Base-by-base conservation (phyloP, 164 flowering plant genomes). In the Stephania cephalantha region DNA sequence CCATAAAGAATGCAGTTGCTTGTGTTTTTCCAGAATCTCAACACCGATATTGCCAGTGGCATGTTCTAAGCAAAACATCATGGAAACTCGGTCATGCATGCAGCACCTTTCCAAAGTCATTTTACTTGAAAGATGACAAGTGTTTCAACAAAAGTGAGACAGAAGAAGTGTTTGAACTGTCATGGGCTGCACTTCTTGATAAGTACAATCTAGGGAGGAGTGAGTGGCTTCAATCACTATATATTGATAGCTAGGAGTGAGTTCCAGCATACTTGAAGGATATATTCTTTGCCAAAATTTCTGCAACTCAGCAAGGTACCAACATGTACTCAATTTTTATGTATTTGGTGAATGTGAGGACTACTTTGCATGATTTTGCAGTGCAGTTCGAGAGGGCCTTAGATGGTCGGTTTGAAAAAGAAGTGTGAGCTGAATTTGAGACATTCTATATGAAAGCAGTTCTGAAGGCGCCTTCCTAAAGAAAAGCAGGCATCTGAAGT, bases 401-500 rank as follows among this genome's bases (percentile, higher is more conserved):
- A 73, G 74, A 83, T 75, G 83, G 74, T 61, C 73, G 82, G 22
- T 79, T 72, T 75, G 84, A 79, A 63, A 81, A 85, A 53, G 87
- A 85, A 73, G 75, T 79, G 17, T 76, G 68, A 63, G 87, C 85
- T 45, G 87, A 85, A 63, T 78, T 82, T 72, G 85, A 83, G 10
- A 79, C 87, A 45, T 79, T 76, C 44, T 78, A 79, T 74, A 76
- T 79, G 5, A 81, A 76, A 53, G 77, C 84, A 15, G 78, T 78
- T 67, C 68, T 81, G 52, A 83, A 79, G 76, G 79, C 84, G 9
- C 83, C 84, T 74, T 76, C 84, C 82, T 5, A 72, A 81, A 71
- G 85, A 85, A 66, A 81, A 83, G 76, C 83, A 82, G 71, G 82
- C 79, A n/a, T 78, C 81, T 12, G 85, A 82, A 42, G 63, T 78